Evolutionary conservation across 1,139 yeast species (phyloP), one percentile per base, ranked within the genome.

Genomic region (Saccharomyces hybrid): DNA sequence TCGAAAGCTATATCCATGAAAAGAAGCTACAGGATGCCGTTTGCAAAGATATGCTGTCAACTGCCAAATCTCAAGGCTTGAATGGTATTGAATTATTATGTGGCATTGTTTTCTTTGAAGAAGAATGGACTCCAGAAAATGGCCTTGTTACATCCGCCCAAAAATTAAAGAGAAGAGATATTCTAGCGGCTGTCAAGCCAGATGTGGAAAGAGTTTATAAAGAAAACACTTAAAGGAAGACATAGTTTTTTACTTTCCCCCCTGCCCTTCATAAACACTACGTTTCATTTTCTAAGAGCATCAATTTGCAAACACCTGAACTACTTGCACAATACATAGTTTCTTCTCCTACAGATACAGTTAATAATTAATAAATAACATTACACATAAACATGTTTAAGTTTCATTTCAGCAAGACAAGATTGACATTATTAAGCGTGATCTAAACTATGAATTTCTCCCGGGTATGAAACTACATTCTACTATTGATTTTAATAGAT

Each of bases 81-180:
- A 77, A 73, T 57, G 96, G 96, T 57, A 91, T 90, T 63, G 99
- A 95, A 73, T 76, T 91, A 59, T 71, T 95, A 58, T 83, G 82
- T 61, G 95, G 91, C 61, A 78, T 87, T 57, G 90, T 86, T 25
- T 71, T 93, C 56, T 79, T 84, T 57, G 91, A 87, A 62, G 91
- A 85, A 51, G 99, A 93, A 75, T 95, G 98, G 98, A 91, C 98
- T 51, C 98, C 99, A 49, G 95, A 89, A 72, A 88, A 85, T 68
- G 98, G 97, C 1, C 87, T 77, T 62, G 95, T 93, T 55, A 89
- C 98, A 11, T 83, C 95, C 58, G 99, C 99, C 31, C 98, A 91
- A 75, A 95, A 95, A 74, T 79, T 93, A 64, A 96, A 93, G 76
- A 85, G 99, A 78, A 88, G 82, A 79, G 88, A 86, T 78, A 93